Conservation (phyloP, 345 rosid genomes). For the Populus alba region DNA sequence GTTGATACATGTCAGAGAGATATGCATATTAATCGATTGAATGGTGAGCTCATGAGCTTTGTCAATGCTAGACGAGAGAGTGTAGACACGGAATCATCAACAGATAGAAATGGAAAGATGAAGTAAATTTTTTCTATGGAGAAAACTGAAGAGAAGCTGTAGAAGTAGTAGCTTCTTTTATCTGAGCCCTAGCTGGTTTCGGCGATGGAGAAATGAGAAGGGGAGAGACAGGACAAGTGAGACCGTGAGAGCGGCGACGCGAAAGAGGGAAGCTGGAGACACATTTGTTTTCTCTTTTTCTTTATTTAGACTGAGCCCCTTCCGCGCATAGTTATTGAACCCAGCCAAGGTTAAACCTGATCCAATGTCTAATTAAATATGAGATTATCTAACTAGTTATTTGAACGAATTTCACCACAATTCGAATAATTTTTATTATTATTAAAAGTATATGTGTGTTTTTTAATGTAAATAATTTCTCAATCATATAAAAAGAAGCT, state of each 20-base stretch:
- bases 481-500: too few relatives aligned
- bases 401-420: too few relatives aligned
- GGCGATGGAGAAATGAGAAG: constrained; percentile 2
- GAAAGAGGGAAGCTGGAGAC: not conserved
- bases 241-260: not conserved
- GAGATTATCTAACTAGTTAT: too few relatives aligned
- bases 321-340: too few relatives aligned
- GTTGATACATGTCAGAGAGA: constrained; percentile 56
- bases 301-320: too few relatives aligned
- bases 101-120: not conserved
- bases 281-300: not conserved
- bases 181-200: not conserved
- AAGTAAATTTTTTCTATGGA: not conserved
- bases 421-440: too few relatives aligned
- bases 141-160: not conserved
- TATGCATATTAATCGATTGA: constrained; percentile 19
- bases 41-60: constrained; percentile 6
- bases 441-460: too few relatives aligned
- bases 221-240: not conserved
- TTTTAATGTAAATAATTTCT: too few relatives aligned
- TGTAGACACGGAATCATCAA: not conserved
- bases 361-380: too few relatives aligned
- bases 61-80: not conserved
- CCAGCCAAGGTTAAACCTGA: too few relatives aligned
- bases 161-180: not conserved